Conservation (phyloP, 169 alveolate species). For the Plasmodium vinckei region DNA sequence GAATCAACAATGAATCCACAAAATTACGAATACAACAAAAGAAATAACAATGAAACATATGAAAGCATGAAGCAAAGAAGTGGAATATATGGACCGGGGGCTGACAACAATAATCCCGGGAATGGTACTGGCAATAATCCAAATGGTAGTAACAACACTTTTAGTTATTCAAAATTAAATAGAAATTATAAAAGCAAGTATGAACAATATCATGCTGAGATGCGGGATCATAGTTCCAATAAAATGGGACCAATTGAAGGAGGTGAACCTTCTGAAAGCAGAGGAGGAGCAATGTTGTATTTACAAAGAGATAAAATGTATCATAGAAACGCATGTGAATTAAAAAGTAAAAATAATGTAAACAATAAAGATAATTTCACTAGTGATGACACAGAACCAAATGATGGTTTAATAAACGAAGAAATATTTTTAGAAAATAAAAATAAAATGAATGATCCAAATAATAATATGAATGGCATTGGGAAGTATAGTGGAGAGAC, state of each 20-base stretch:
- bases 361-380: constrained; percentile 25
- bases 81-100: too few species aligned
- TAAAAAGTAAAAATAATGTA: constrained; percentile 1
- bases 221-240: too few species aligned
- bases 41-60: constrained; percentile 18
- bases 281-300: constrained; percentile 3
- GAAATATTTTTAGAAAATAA: background rate
- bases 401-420: constrained; percentile 1
- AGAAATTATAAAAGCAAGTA: too few species aligned
- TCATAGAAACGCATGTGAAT: constrained; percentile 9
- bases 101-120: too few species aligned
- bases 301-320: constrained; percentile 37
- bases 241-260: background rate
- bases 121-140: background rate
- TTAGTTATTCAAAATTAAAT: background rate
- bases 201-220: too few species aligned
- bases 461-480: constrained; percentile 3
- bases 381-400: constrained; percentile 8
- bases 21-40: background rate
- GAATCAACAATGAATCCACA: background rate
- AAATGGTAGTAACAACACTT: constrained; percentile 17
- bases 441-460: constrained; percentile 1
- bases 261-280: background rate
- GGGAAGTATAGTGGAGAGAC: constrained; percentile 1
- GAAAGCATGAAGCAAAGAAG: constrained; percentile 7